These are phyloP conservation scores for Wallacemonas sp. DNA, from an alignment of 208 protist genomes.

Conservation along the genomic window DNA sequence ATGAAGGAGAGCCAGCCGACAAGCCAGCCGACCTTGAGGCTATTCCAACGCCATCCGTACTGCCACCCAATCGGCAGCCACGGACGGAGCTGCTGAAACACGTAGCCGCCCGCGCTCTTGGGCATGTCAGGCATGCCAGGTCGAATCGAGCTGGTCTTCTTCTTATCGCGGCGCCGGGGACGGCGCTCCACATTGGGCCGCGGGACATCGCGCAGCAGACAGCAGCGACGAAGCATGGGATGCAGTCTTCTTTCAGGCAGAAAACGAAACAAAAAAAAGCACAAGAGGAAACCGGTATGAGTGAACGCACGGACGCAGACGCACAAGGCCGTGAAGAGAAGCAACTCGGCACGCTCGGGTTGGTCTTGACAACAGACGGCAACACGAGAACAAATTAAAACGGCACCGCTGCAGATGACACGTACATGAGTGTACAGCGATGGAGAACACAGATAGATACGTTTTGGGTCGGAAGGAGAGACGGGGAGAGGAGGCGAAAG, in stretches of 20 bases:
- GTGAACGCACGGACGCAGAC: no score
- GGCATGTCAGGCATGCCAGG: slow-evolving; percentile 70
- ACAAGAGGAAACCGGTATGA: no score
- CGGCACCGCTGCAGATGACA: no score
- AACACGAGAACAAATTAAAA: slow-evolving; percentile 8
- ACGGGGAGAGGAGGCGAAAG: no score
- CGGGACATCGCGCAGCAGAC: slow-evolving; percentile 18
- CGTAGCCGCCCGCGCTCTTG: slow-evolving; percentile 79
- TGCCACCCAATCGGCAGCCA: slow-evolving; percentile 78
- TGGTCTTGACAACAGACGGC: background rate
- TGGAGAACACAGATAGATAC: no score
- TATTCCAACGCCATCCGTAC: slow-evolving; percentile 86
- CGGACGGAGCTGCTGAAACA: slow-evolving; percentile 80
- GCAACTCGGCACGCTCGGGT: no score
- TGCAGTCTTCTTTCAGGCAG: background rate
- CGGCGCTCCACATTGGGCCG: slow-evolving; percentile 70
- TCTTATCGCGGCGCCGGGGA: slow-evolving; percentile 40
- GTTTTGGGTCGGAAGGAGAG: no score
- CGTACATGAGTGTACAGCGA: no score
- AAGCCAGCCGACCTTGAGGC: slow-evolving; percentile 64
- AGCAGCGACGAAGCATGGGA: slow-evolving; percentile 36
- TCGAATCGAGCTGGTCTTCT: slow-evolving; percentile 20
- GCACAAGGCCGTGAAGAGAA: no score
- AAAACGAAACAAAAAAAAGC: background rate
- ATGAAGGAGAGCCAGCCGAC: slow-evolving; percentile 54